Percentiles rank a stretch among this genome's conserved stretches.
These are phyloP conservation scores for Fragosphaeria purpurea DNA, from an alignment of 2,329 filamentous ascomycete genomes.

Conservation along the genomic window DNA sequence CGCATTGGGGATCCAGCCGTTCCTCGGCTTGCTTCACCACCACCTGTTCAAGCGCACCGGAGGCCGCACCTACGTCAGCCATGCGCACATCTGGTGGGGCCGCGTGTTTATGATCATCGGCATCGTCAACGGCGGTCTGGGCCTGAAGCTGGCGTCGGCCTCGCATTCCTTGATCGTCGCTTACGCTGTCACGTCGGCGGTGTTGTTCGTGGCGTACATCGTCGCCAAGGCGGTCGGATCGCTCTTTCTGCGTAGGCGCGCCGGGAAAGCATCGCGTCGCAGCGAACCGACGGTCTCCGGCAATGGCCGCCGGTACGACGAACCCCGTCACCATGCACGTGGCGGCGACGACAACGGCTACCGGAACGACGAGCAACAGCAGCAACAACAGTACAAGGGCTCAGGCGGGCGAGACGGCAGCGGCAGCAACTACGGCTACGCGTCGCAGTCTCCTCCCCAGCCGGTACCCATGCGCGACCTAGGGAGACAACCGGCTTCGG, in stretches of 20 bases:
- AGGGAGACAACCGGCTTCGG: no score
- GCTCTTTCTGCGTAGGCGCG: not conserved
- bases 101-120: constrained; percentile 47
- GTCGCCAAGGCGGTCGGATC: constrained; percentile 18
- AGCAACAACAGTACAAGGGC: no score
- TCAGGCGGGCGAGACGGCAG: no score
- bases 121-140: constrained; percentile 54
- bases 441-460: no score
- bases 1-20: constrained; percentile 47
- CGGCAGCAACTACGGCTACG: no score
- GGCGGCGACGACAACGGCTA: no score
- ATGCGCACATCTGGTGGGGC: constrained; percentile 54
- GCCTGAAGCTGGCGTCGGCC: constrained; percentile 39
- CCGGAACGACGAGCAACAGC: no score
- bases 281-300: no score
- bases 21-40: constrained; percentile 50
- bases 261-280: not conserved
- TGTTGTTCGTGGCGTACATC: constrained; percentile 38
- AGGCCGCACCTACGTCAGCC: constrained; percentile 39
- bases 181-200: constrained; percentile 44
- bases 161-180: constrained; percentile 34
- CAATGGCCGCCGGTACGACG: no score
- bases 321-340: no score
- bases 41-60: constrained; percentile 37
- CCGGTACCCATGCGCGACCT: no score